Percentiles rank a stretch among this genome's conserved stretches.
Conservation (phyloP, 139 green algal genomes). For the Mesotaenium endlicherianum region DNA sequence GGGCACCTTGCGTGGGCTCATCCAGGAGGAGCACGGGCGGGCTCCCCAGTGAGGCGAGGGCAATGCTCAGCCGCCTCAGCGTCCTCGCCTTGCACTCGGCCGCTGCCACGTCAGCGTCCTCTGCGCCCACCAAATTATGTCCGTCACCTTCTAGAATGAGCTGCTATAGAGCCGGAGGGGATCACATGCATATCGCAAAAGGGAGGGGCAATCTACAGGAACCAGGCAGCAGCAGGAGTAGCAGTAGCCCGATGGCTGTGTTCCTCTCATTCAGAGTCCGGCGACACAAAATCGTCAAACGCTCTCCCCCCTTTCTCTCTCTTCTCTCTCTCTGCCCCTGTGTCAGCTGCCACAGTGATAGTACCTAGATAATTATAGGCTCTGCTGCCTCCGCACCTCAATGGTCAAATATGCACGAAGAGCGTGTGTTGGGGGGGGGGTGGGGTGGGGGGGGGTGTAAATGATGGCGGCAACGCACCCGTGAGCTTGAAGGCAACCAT, state of each 20-base stretch:
- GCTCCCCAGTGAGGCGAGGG: constrained; percentile 14
- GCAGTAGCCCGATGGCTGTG: no score
- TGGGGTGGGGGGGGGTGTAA: neutral
- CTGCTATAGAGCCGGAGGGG: no score
- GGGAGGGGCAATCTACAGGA: no score
- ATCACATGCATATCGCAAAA: no score
- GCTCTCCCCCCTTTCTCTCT: no score
- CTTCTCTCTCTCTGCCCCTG: no score
- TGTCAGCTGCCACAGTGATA: no score
- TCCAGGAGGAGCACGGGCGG: constrained; percentile 28
- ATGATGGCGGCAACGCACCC: neutral
- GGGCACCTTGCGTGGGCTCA: constrained; percentile 23
- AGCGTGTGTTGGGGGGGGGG: neutral
- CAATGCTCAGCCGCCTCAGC: constrained; percentile 13
- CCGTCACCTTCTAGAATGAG: no score
- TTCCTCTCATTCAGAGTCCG: no score
- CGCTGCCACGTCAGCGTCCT: neutral
- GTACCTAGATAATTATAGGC: no score
- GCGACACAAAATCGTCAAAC: neutral
- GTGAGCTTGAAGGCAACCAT: constrained; percentile 12
- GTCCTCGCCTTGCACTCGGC: neutral
- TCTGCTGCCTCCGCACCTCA: no score
- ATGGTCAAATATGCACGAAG: no score
- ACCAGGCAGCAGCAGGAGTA: neutral
- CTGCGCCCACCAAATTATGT: neutral